Conservation (phyloP, 257 asterid species). For the Buddleja alternifolia region DNA sequence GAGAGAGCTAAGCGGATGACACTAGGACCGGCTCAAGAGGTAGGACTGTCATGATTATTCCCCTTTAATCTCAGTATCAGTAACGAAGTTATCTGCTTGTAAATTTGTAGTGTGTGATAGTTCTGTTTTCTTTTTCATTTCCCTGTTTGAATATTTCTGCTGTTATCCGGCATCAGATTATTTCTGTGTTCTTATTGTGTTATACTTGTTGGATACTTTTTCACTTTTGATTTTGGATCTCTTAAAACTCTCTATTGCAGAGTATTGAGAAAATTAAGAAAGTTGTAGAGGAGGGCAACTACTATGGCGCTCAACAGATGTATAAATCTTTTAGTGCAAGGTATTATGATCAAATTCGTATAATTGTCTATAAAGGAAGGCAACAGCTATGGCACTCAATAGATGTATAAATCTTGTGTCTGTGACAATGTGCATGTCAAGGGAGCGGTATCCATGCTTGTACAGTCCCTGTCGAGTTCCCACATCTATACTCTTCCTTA, state of each 20-base stretch:
- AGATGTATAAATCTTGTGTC: conserved; percentile 52
- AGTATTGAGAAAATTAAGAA: conserved; percentile 75
- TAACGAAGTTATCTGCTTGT: background rate
- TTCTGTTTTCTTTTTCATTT: background rate
- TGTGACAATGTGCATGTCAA: background rate
- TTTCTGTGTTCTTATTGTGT: background rate
- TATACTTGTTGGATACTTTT: background rate
- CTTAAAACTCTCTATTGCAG: conserved; percentile 42
- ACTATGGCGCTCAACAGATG: conserved; percentile 98
- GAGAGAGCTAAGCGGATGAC: conserved; percentile 67
- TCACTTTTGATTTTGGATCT: background rate
- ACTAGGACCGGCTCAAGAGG: conserved; percentile 81
- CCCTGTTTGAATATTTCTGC: background rate
- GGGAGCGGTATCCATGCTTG: background rate
- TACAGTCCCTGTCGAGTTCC: background rate
- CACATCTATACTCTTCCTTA: background rate
- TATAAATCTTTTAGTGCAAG: conserved; percentile 86
- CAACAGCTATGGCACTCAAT: conserved; percentile 60
- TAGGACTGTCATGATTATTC: conserved; percentile 28
- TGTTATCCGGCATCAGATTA: background rate
- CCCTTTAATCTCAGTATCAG: background rate
- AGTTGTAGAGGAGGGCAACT: conserved; percentile 78
- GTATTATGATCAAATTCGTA: conserved; percentile 36
- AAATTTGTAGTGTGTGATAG: background rate
- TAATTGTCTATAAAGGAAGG: conserved; percentile 36